These are phyloP conservation scores for Eucalyptus albens DNA, from an alignment of 345 rosid species.

Conservation along the genomic window DNA sequence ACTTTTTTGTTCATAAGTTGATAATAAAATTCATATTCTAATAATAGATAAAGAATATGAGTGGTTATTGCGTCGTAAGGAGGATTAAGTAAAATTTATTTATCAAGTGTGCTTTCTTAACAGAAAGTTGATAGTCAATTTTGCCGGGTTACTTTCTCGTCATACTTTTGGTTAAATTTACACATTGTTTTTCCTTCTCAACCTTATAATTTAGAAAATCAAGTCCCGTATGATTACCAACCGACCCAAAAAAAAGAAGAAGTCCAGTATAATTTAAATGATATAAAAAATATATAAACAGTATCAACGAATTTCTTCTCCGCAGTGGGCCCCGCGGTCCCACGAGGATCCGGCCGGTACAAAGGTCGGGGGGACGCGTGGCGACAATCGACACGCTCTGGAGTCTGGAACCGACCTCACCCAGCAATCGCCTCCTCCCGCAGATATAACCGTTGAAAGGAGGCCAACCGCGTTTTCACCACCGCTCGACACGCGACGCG, in stretches of 20 bases:
- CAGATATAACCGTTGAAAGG: neutral
- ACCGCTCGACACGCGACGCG: neutral
- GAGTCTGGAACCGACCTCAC: neutral
- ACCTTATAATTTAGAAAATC: neutral
- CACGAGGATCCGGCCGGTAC: neutral
- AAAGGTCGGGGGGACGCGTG: neutral
- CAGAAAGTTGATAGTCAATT: neutral
- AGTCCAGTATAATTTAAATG: neutral
- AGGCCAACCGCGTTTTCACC: neutral
- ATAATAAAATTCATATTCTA: no score
- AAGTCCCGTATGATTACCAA: neutral
- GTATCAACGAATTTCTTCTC: neutral
- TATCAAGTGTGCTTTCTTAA: neutral
- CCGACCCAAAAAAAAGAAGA: no score
- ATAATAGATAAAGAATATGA: neutral
- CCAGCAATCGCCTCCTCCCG: neutral
- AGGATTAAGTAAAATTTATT: neutral
- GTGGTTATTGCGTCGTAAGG: neutral
- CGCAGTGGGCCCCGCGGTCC: neutral
- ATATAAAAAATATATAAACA: no score
- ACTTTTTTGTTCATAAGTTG: neutral
- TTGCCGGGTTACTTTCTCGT: neutral
- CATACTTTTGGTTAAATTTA: neutral
- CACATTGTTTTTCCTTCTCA: neutral
- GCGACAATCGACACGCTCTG: neutral